These are phyloP conservation scores for Penicillium turbatum DNA, from an alignment of 495 filamentous ascomycete species.

Conservation along the genomic window DNA sequence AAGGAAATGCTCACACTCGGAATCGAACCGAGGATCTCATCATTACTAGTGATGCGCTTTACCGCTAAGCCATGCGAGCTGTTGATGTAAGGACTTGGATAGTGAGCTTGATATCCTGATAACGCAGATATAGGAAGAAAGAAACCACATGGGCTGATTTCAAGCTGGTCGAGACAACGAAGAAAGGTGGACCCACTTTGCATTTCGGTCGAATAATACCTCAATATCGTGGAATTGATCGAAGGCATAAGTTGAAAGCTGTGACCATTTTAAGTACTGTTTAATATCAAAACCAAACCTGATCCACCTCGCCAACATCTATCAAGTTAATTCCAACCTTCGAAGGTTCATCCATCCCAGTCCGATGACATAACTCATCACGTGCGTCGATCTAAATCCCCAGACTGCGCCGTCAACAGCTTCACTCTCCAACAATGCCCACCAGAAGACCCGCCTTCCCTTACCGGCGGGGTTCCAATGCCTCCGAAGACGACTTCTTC, in stretches of 20 bases:
- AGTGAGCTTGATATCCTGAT: too few relatives aligned
- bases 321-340: too few relatives aligned
- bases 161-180: too few relatives aligned
- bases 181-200: too few relatives aligned
- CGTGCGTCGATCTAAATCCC: background rate
- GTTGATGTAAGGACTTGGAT: background rate
- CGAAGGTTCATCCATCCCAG: background rate
- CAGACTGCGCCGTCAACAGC: background rate
- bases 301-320: background rate
- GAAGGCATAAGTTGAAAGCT: too few relatives aligned
- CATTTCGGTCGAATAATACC: too few relatives aligned
- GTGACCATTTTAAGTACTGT: too few relatives aligned
- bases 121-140: too few relatives aligned
- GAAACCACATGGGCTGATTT: too few relatives aligned
- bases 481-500: slow-evolving; percentile 44
- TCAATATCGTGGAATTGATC: too few relatives aligned
- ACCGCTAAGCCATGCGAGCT: background rate
- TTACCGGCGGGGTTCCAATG: slow-evolving; percentile 31
- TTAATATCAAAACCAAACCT: background rate
- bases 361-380: slow-evolving; percentile 4
- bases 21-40: background rate
- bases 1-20: background rate
- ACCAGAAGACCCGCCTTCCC: slow-evolving; percentile 20
- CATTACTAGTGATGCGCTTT: background rate
- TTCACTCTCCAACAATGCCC: slow-evolving; percentile 16